Conservation (phyloP, 208 protist species). For the Trypanosoma rangeli region DNA sequence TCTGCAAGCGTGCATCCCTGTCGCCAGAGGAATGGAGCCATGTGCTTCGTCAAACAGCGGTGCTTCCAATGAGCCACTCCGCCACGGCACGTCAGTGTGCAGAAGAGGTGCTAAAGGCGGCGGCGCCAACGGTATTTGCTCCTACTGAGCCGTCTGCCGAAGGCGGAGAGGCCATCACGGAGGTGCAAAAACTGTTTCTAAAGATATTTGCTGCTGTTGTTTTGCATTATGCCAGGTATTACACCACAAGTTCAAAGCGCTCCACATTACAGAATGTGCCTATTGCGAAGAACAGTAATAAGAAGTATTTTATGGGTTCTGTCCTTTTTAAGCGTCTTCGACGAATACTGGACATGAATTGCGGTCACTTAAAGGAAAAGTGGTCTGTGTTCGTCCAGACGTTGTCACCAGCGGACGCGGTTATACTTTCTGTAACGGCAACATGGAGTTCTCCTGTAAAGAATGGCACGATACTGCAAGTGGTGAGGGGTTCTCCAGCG, state of each 20-base stretch:
- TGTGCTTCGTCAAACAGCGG: slow-evolving; percentile 28
- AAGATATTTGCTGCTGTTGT: slow-evolving; percentile 52
- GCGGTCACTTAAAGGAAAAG: neutral
- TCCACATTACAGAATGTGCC: slow-evolving; percentile 11
- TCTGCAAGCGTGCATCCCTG: slow-evolving; percentile 47
- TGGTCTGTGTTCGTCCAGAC: slow-evolving; percentile 21
- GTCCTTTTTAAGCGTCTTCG: slow-evolving; percentile 47
- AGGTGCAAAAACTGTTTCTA: slow-evolving; percentile 47
- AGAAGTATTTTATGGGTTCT: slow-evolving; percentile 49
- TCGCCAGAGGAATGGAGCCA: slow-evolving; percentile 57
- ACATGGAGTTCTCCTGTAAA: slow-evolving; percentile 32
- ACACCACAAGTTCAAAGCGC: slow-evolving; percentile 51
- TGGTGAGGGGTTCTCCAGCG: slow-evolving; percentile 54
- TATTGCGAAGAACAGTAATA: slow-evolving; percentile 24
- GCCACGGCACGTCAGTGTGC: slow-evolving; percentile 50
- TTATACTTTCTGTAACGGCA: slow-evolving; percentile 41
- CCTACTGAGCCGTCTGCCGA: neutral
- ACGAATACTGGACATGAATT: slow-evolving; percentile 29
- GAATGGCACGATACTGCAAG: slow-evolving; percentile 50
- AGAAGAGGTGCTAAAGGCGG: slow-evolving; percentile 56
- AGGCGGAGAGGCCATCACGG: slow-evolving; percentile 32
- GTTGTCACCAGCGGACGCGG: slow-evolving; percentile 38
- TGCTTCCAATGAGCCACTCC: slow-evolving; percentile 38
- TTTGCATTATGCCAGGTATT: slow-evolving; percentile 40
- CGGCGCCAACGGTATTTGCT: slow-evolving; percentile 52